phyloP scores from a whole-genome alignment of 2,329 filamentous ascomycete species.

The Ophiostoma triangulosporum region DNA sequence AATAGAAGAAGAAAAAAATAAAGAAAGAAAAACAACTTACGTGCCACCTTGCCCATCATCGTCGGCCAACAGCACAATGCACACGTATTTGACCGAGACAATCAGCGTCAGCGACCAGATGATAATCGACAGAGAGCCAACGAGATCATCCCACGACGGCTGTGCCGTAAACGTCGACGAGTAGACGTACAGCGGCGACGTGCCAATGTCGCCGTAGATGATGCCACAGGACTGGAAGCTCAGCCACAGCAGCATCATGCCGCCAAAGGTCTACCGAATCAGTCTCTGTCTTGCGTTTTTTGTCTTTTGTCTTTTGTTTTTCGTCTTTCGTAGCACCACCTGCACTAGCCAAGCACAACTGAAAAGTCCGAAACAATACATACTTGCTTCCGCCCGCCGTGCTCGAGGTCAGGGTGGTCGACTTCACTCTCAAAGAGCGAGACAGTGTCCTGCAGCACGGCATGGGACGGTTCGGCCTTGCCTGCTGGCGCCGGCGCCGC shows the following conservation, averaged over 20 bases:
- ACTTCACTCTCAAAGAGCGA: neutral
- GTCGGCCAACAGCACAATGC: constrained; percentile 52
- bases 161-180: constrained; percentile 50
- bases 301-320: no score
- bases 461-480: neutral
- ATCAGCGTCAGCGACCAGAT: constrained; percentile 57
- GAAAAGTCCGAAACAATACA: neutral
- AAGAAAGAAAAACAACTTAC: neutral
- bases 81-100: constrained; percentile 55
- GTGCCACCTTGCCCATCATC: constrained; percentile 55
- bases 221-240: constrained; percentile 53
- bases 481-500: neutral
- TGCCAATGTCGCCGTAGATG: constrained; percentile 57
- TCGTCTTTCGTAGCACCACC: no score
- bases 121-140: constrained; percentile 53
- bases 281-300: neutral
- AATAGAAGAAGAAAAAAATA: neutral
- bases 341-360: no score
- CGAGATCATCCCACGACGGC: constrained; percentile 43
- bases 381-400: constrained; percentile 6
- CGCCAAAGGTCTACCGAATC: constrained; percentile 15
- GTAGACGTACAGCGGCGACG: constrained; percentile 52
- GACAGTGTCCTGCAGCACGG: neutral
- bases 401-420: constrained; percentile 1
- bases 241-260: constrained; percentile 26